Conservation (phyloP, 106 monocot species). For the Apostasia ramifera region DNA sequence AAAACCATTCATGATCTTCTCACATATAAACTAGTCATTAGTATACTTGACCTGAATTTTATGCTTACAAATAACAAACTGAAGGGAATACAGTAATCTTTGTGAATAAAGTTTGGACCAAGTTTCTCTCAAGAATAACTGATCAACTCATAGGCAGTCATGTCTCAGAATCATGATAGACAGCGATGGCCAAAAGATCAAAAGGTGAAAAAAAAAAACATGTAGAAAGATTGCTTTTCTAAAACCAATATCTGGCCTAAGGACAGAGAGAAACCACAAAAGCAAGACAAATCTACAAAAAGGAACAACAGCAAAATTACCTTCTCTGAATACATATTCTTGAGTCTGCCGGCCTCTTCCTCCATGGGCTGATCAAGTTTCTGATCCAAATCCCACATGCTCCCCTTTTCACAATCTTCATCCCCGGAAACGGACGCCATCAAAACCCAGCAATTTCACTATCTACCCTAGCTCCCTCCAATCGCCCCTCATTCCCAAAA, state of each 20-base stretch:
- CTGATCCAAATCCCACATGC: constrained; percentile 65
- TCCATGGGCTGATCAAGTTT: constrained; percentile 72
- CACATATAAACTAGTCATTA: too few relatives aligned
- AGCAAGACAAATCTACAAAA: not conserved
- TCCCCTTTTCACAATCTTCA: constrained; percentile 30
- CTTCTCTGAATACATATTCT: constrained; percentile 56
- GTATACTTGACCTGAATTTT: too few relatives aligned
- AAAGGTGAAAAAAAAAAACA: too few relatives aligned
- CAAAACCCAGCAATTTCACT: not conserved
- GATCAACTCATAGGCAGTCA: too few relatives aligned
- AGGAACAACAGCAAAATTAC: constrained; percentile 11
- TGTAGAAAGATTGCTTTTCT: too few relatives aligned
- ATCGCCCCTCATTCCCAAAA: not conserved
- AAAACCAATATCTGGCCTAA: not conserved
- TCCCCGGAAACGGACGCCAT: constrained; percentile 25
- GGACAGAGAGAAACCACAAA: not conserved
- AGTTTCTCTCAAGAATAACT: too few relatives aligned
- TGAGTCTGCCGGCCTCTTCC: constrained; percentile 53
- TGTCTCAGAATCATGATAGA: too few relatives aligned
- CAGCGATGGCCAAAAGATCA: too few relatives aligned
- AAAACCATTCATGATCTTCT: too few relatives aligned
- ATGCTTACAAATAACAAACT: too few relatives aligned
- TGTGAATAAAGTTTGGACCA: too few relatives aligned
- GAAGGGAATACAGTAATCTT: too few relatives aligned
- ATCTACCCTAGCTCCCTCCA: not conserved